phyloP scores from a whole-genome alignment of 495 filamentous ascomycete genomes.

The Daldinia concentrica region DNA sequence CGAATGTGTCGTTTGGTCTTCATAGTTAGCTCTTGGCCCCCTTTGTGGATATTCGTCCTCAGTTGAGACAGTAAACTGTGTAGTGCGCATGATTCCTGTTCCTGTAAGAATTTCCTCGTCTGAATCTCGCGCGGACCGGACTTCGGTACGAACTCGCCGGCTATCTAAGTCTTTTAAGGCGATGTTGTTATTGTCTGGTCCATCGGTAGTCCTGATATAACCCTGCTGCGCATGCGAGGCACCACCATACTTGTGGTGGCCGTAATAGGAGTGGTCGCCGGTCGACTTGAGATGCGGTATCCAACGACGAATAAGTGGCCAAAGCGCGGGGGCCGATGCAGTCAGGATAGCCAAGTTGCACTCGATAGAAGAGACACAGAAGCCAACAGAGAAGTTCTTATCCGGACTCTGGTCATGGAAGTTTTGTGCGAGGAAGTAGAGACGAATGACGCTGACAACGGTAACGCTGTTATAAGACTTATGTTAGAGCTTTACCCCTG shows the following conservation, averaged over 20 bases:
- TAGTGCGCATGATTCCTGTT: constrained; percentile 42
- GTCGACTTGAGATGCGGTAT: constrained; percentile 27
- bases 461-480: constrained; percentile 49
- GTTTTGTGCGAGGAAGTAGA: constrained; percentile 37
- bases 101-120: constrained; percentile 44
- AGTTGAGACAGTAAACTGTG: constrained; percentile 34
- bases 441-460: constrained; percentile 47
- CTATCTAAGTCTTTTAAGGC: constrained; percentile 34
- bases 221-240: constrained; percentile 29
- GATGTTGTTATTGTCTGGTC: constrained; percentile 9
- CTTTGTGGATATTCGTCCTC: constrained; percentile 14
- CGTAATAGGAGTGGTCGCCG: constrained; percentile 24
- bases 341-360: constrained; percentile 55
- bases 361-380: constrained; percentile 54
- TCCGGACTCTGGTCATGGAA: constrained; percentile 30
- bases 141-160: constrained; percentile 23
- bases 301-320: constrained; percentile 41
- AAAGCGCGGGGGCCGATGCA: constrained; percentile 44
- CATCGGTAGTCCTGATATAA: constrained; percentile 33
- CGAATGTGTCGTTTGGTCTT: constrained; percentile 17
- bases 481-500: constrained; percentile 7
- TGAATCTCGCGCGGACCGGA: constrained; percentile 27
- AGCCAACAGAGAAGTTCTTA: constrained; percentile 47
- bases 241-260: constrained; percentile 25
- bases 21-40: background rate